Evolutionary conservation across 164 flowering plant genomes (phyloP).

Genomic region (Taxillus chinensis): DNA sequence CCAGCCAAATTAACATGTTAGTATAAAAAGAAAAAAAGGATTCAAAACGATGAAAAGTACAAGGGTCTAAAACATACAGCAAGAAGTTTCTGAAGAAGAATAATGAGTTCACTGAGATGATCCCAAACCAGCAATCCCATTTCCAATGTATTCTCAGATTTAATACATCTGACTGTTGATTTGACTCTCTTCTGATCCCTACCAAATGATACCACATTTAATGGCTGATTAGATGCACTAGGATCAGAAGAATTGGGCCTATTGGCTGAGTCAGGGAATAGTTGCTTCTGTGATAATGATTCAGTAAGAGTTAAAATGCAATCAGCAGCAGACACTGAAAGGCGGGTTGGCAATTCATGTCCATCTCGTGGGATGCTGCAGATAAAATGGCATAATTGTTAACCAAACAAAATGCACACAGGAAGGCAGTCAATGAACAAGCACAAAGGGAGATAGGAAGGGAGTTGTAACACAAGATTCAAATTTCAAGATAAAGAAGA

Average conservation of each 20-base stretch:
- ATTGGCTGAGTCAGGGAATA: slow-evolving; percentile 14
- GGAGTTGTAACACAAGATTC: too few species aligned
- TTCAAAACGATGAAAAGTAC: background rate
- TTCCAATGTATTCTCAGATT: slow-evolving; percentile 19
- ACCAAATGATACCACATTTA: slow-evolving; percentile 14
- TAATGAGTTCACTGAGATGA: slow-evolving; percentile 42
- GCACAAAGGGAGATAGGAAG: too few species aligned
- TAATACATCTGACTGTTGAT: slow-evolving; percentile 11
- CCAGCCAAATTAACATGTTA: too few species aligned
- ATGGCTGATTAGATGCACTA: slow-evolving; percentile 11
- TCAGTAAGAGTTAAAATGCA: slow-evolving; percentile 47
- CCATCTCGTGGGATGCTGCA: slow-evolving; percentile 58
- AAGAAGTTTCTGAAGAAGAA: slow-evolving; percentile 54
- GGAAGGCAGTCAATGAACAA: background rate
- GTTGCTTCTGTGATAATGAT: slow-evolving; percentile 32
- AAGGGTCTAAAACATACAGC: slow-evolving; percentile 41
- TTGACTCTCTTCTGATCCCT: slow-evolving; percentile 20
- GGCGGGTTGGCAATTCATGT: slow-evolving; percentile 83
- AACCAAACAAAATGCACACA: background rate
- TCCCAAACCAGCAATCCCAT: slow-evolving; percentile 51
- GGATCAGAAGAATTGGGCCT: slow-evolving; percentile 15
- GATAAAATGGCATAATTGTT: slow-evolving; percentile 7
- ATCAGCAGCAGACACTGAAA: slow-evolving; percentile 75
- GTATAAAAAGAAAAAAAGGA: background rate
- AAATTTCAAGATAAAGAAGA: too few species aligned